Evolutionary conservation across 768 basidiomycete genomes (phyloP).

Genomic region (Amyloporia xantha): DNA sequence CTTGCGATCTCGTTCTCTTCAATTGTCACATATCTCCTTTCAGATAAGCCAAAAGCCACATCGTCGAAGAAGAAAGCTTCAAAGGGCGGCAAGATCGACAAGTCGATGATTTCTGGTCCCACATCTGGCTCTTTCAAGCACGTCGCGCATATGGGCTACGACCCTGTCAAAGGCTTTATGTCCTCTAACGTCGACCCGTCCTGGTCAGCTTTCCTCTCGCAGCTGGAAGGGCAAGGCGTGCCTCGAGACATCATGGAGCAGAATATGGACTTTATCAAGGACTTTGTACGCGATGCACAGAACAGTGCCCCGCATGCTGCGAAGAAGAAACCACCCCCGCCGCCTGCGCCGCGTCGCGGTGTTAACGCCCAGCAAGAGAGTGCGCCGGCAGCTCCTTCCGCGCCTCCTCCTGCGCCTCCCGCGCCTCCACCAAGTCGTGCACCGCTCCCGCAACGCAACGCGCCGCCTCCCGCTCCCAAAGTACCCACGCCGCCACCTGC

Average conservation of each 20-base stretch:
- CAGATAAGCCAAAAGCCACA: conserved; percentile 40
- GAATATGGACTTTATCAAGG: conserved; percentile 86
- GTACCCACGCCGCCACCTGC: conserved; percentile 9
- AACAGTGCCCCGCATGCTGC: conserved; percentile 18
- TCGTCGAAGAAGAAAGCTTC: conserved; percentile 42
- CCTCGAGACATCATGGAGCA: conserved; percentile 59
- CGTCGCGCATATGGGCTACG: conserved; percentile 93
- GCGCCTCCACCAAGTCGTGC: conserved; percentile 30
- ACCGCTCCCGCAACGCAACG: conserved; percentile 29
- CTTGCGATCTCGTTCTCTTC: too few relatives aligned
- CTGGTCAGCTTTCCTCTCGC: conserved; percentile 69
- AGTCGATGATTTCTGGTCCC: conserved; percentile 86
- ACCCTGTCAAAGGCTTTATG: conserved; percentile 79
- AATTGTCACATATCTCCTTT: conserved; percentile 6
- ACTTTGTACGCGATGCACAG: conserved; percentile 58
- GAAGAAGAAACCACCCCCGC: conserved; percentile 26
- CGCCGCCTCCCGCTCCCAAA: conserved; percentile 22
- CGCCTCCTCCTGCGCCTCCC: conserved; percentile 44
- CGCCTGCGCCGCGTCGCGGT: conserved; percentile 30
- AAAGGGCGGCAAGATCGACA: conserved; percentile 80
- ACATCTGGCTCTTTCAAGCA: conserved; percentile 76
- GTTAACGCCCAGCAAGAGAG: conserved; percentile 22
- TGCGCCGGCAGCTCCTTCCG: conserved; percentile 22
- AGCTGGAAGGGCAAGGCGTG: conserved; percentile 61
- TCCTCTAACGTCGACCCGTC: conserved; percentile 84